phyloP scores from a whole-genome alignment of 306 rosid species.

The Pyrus pyrifolia region DNA sequence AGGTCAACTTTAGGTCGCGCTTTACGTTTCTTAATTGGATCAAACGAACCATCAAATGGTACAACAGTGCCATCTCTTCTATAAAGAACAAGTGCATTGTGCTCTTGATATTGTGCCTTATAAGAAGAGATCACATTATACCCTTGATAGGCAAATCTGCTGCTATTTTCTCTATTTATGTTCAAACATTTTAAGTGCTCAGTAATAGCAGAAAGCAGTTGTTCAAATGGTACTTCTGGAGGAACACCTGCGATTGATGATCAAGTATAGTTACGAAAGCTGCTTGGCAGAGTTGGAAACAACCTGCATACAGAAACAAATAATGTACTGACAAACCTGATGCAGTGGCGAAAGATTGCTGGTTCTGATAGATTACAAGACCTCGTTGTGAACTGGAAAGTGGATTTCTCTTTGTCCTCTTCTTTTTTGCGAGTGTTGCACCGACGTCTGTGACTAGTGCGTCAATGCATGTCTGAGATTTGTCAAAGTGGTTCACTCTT shows the following conservation, averaged over 20 bases:
- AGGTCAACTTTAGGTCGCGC: conserved; percentile 89
- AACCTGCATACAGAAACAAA: neutral
- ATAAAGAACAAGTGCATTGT: conserved; percentile 38
- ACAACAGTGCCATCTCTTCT: conserved; percentile 51
- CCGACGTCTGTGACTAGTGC: conserved; percentile 30
- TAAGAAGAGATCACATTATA: conserved; percentile 50
- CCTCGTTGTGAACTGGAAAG: conserved; percentile 21
- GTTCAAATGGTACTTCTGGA: conserved; percentile 12
- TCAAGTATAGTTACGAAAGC: neutral
- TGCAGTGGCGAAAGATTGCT: conserved; percentile 22
- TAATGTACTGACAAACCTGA: conserved; percentile 39
- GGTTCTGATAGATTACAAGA: conserved; percentile 26
- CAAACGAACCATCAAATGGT: conserved; percentile 45
- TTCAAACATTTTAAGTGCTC: conserved; percentile 49
- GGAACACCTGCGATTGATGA: conserved; percentile 38
- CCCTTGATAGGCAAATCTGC: conserved; percentile 26
- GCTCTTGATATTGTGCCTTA: conserved; percentile 29
- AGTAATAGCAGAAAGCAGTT: conserved; percentile 25
- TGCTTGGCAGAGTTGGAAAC: neutral
- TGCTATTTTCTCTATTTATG: conserved; percentile 47
- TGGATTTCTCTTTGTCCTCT: conserved; percentile 40
- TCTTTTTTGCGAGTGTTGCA: conserved; percentile 42
- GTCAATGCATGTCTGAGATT: conserved; percentile 32
- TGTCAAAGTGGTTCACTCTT: conserved; percentile 18
- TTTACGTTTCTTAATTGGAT: conserved; percentile 55